A percentile compares a stretch with the other conserved stretches of the same genome.
Conservation (phyloP, 768 basidiomycete species). For the Cyclocybe cylindracea region DNA sequence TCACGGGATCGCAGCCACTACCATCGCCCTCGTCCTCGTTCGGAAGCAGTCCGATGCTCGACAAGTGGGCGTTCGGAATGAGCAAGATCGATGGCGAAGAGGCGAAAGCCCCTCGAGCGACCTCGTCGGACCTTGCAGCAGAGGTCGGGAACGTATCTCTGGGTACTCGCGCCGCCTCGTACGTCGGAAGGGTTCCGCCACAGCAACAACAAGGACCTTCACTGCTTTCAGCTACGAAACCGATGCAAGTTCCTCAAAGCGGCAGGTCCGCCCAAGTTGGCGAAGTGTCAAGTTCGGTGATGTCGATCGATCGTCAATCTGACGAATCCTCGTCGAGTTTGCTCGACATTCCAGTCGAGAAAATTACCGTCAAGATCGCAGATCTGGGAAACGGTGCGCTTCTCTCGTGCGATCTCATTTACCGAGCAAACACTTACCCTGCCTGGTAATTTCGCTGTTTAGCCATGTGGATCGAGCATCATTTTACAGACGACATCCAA, state of each 20-base stretch:
- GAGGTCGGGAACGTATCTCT: slow-evolving; percentile 42
- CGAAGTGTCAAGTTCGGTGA: slow-evolving; percentile 25
- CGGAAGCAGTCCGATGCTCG: slow-evolving; percentile 67
- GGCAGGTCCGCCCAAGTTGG: slow-evolving; percentile 14
- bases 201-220: slow-evolving; percentile 53
- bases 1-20: slow-evolving; percentile 92
- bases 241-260: slow-evolving; percentile 26
- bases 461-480: slow-evolving; percentile 92
- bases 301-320: slow-evolving; percentile 35
- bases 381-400: slow-evolving; percentile 91
- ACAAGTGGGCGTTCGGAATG: slow-evolving; percentile 93
- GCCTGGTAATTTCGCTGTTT: background rate
- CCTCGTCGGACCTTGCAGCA: slow-evolving; percentile 32
- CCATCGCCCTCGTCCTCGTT: slow-evolving; percentile 83
- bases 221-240: slow-evolving; percentile 47
- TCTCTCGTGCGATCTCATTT: background rate
- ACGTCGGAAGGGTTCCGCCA: slow-evolving; percentile 24
- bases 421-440: background rate
- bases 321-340: slow-evolving; percentile 27
- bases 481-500: slow-evolving; percentile 99
- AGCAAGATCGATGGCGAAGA: slow-evolving; percentile 71
- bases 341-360: slow-evolving; percentile 30
- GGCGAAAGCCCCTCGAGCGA: slow-evolving; percentile 9
- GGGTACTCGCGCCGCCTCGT: slow-evolving; percentile 28
- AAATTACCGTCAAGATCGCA: slow-evolving; percentile 98